Percentiles rank a stretch among this genome's conserved stretches.
These are phyloP conservation scores for Aplosporella prunicola DNA, from an alignment of 2,329 filamentous ascomycete species.

Conservation along the genomic window DNA sequence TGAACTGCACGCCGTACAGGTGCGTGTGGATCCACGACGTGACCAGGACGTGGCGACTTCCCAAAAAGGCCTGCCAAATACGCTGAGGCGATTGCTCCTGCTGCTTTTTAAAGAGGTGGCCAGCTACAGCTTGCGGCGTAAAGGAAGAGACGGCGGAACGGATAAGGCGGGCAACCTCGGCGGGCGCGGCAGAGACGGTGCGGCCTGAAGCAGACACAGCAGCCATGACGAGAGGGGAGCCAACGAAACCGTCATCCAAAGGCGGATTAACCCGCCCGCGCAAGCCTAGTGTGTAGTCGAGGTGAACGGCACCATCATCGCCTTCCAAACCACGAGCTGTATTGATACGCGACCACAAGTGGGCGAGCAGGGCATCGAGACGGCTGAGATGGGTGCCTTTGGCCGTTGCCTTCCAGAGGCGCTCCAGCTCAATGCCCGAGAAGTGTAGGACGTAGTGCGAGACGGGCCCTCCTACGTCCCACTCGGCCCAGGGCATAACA, in stretches of 20 bases:
- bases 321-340: conserved; percentile 27
- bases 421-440: conserved; percentile 23
- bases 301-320: conserved; percentile 24
- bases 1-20: conserved; percentile 36
- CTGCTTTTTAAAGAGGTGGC: conserved; percentile 35
- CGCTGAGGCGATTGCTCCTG: conserved; percentile 39
- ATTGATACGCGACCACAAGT: conserved; percentile 38
- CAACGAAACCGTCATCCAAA: conserved; percentile 33
- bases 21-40: conserved; percentile 36
- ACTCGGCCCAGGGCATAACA: conserved; percentile 34
- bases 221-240: conserved; percentile 36
- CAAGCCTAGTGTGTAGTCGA: conserved; percentile 35
- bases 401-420: conserved; percentile 22
- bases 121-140: conserved; percentile 29
- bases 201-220: conserved; percentile 22
- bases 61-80: conserved; percentile 40
- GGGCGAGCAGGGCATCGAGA: conserved; percentile 38
- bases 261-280: conserved; percentile 32
- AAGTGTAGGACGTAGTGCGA: conserved; percentile 30
- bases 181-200: conserved; percentile 14
- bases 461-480: conserved; percentile 29
- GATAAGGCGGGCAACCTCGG: conserved; percentile 20
- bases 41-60: conserved; percentile 32
- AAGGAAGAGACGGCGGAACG: conserved; percentile 29
- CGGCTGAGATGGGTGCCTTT: conserved; percentile 27